These are phyloP conservation scores for Laburnicola sp. DNA, from an alignment of 2,329 filamentous ascomycete genomes.

Conservation along the genomic window DNA sequence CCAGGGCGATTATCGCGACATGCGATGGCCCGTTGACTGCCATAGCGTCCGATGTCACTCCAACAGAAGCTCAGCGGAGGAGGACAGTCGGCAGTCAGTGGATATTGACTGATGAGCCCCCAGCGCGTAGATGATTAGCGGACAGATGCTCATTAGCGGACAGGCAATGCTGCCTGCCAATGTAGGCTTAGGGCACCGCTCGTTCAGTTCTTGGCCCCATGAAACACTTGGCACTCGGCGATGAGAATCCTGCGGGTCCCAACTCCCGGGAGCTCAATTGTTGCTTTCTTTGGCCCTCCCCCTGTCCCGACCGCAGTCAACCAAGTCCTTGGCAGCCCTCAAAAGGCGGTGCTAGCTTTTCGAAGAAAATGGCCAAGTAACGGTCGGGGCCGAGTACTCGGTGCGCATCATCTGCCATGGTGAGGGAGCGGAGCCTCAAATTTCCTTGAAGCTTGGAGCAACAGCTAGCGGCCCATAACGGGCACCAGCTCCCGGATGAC, in stretches of 20 bases:
- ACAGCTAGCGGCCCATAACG: background rate
- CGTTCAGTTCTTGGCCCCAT: conserved; percentile 1
- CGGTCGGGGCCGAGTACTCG: background rate
- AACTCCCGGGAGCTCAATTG: conserved; percentile 12
- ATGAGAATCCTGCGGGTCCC: background rate
- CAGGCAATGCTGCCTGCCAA: background rate
- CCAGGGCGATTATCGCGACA: background rate
- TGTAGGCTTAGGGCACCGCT: background rate
- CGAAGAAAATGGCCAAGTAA: no score
- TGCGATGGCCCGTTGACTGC: background rate
- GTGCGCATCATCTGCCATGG: conserved; percentile 12
- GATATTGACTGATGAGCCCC: background rate
- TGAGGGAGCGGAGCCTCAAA: background rate
- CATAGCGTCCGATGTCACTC: background rate
- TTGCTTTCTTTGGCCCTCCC: background rate
- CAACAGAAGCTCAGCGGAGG: no score
- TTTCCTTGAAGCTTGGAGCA: conserved; percentile 1
- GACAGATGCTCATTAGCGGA: background rate
- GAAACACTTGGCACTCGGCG: background rate
- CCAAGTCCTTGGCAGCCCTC: no score
- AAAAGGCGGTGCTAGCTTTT: no score
- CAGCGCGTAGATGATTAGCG: background rate
- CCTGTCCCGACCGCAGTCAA: no score
- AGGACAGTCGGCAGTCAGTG: background rate
- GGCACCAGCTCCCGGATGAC: background rate